Conservation (phyloP, 345 rosid species). For the Pelargonium nanum region DNA sequence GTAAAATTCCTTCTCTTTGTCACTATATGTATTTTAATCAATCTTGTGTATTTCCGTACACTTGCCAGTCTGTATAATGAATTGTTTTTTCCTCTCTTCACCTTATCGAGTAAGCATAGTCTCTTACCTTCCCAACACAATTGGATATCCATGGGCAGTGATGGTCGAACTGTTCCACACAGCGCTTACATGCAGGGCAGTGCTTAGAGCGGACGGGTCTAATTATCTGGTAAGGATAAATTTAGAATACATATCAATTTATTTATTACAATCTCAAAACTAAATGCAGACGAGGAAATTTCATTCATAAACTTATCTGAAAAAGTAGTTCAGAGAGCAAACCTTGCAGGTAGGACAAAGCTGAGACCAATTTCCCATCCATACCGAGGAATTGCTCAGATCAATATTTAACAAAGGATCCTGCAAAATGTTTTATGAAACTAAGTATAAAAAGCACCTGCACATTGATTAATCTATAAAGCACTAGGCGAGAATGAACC, state of each 20-base stretch:
- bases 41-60: neutral
- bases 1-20: too few relatives aligned
- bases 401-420: conserved; percentile 61
- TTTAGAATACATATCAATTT: neutral
- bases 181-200: conserved; percentile 76
- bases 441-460: neutral
- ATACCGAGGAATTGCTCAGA: conserved; percentile 50
- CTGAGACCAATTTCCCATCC: conserved; percentile 96
- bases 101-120: neutral
- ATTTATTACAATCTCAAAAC: conserved; percentile 5
- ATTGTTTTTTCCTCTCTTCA: neutral
- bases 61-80: conserved; percentile 5
- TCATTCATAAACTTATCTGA: neutral
- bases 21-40: too few relatives aligned
- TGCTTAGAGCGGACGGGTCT: conserved; percentile 96
- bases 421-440: conserved; percentile 27
- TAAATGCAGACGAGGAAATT: neutral
- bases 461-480: neutral
- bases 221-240: conserved; percentile 47
- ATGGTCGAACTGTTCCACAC: conserved; percentile 93
- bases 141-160: conserved; percentile 99
- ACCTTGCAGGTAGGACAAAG: conserved; percentile 99
- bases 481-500: neutral
- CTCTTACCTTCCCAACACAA: conserved; percentile 92
- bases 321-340: conserved; percentile 12